phyloP scores from a whole-genome alignment of 2,329 filamentous ascomycete species.

The Penicillium olsonii region DNA sequence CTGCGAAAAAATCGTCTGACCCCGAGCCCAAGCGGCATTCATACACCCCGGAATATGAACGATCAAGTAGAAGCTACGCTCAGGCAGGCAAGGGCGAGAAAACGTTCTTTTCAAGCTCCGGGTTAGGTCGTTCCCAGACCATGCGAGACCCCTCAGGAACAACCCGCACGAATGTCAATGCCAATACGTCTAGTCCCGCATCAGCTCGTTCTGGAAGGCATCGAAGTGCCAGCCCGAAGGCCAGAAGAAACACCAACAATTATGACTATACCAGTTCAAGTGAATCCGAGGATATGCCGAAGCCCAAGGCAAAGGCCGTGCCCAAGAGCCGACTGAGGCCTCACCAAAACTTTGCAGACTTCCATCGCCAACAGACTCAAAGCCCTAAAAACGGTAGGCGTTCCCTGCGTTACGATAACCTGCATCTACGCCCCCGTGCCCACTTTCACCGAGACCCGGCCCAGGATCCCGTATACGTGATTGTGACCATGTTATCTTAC shows the following conservation, averaged over 20 bases:
- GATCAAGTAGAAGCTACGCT: slow-evolving; percentile 58
- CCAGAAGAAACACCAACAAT: slow-evolving; percentile 32
- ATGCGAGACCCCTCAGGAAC: slow-evolving; percentile 52
- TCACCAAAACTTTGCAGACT: slow-evolving; percentile 32
- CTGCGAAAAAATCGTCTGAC: slow-evolving; percentile 44
- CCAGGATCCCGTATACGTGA: neutral
- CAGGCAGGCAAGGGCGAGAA: slow-evolving; percentile 55
- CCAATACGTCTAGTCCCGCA: slow-evolving; percentile 39
- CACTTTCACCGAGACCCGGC: neutral
- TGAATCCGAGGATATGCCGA: slow-evolving; percentile 34
- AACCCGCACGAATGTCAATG: slow-evolving; percentile 34
- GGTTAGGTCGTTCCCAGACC: slow-evolving; percentile 55
- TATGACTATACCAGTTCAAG: slow-evolving; percentile 43
- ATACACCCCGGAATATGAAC: slow-evolving; percentile 47
- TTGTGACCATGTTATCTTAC: neutral
- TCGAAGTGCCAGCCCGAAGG: slow-evolving; percentile 48
- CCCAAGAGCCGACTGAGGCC: slow-evolving; percentile 41
- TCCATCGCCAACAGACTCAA: slow-evolving; percentile 24
- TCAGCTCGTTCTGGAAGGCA: slow-evolving; percentile 35
- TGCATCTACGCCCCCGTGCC: neutral
- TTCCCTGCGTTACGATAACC: slow-evolving; percentile 11
- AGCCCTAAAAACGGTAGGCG: slow-evolving; percentile 36
- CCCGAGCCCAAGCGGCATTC: slow-evolving; percentile 18
- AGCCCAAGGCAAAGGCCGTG: slow-evolving; percentile 47
- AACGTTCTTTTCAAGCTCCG: slow-evolving; percentile 56